Conservation (phyloP, 2,329 filamentous ascomycete species). For the Stylonectria norvegica region DNA sequence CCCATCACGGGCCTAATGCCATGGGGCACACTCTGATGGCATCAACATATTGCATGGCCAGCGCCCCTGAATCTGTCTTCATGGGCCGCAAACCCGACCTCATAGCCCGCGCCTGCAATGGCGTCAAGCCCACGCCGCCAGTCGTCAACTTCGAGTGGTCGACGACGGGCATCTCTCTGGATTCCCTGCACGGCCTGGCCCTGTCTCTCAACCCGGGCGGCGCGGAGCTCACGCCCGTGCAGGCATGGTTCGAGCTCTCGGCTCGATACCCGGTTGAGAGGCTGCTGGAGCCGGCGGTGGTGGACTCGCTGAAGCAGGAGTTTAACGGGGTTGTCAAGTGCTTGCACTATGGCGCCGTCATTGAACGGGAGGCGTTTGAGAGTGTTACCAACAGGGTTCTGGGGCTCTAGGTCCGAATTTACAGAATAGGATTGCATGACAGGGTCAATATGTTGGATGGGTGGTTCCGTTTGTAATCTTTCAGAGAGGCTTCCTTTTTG, state of each 20-base stretch:
- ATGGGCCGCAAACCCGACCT: conserved; percentile 21
- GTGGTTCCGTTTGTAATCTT: too few relatives aligned
- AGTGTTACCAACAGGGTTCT: conserved; percentile 42
- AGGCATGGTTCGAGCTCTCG: conserved; percentile 54
- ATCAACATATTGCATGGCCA: conserved; percentile 39
- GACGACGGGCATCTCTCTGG: conserved; percentile 39
- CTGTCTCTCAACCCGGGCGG: conserved; percentile 40
- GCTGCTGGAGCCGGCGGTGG: conserved; percentile 33
- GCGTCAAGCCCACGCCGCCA: conserved; percentile 18
- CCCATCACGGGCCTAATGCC: conserved; percentile 28
- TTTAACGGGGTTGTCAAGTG: conserved; percentile 45
- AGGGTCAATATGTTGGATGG: too few relatives aligned
- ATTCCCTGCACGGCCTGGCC: conserved; percentile 44
- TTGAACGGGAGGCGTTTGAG: conserved; percentile 47
- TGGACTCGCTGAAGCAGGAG: conserved; percentile 39
- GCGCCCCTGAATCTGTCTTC: conserved; percentile 36
- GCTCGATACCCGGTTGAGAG: conserved; percentile 37
- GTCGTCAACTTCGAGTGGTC: conserved; percentile 35
- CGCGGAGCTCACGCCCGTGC: conserved; percentile 48
- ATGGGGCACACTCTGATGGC: conserved; percentile 46
- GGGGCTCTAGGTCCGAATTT: conserved; percentile 23
- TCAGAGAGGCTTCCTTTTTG: too few relatives aligned
- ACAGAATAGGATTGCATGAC: conserved; percentile 17
- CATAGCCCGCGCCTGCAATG: conserved; percentile 18
- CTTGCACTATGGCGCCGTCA: conserved; percentile 45